These are phyloP conservation scores for Microcera coccophila DNA, from an alignment of 2,329 filamentous ascomycete genomes.

Conservation along the genomic window DNA sequence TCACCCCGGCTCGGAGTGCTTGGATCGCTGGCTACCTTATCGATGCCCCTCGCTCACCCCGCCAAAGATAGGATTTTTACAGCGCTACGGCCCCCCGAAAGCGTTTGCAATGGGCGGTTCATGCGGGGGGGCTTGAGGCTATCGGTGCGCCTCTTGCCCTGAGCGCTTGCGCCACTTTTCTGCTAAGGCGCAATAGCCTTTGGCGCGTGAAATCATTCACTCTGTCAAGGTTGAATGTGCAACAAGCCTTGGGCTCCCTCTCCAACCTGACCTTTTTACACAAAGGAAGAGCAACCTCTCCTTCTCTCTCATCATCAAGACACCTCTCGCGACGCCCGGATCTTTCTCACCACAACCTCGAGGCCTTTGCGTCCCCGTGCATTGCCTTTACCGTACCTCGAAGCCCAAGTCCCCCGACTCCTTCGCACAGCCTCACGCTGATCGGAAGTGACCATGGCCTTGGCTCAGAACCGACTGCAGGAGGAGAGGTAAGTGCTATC, in stretches of 20 bases:
- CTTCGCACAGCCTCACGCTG: too few relatives aligned
- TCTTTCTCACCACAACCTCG: too few relatives aligned
- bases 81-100: not conserved
- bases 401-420: too few relatives aligned
- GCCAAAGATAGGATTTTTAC: not conserved
- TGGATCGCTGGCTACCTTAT: not conserved
- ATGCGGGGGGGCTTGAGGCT: too few relatives aligned
- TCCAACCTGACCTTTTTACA: not conserved
- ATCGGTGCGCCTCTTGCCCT: not conserved
- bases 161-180: slow-evolving; percentile 15
- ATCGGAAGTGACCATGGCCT: slow-evolving; percentile 65
- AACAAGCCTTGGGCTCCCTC: slow-evolving; percentile 12
- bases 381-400: too few relatives aligned
- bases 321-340: too few relatives aligned
- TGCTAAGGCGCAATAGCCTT: slow-evolving; percentile 14
- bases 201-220: slow-evolving; percentile 25
- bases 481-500: slow-evolving; percentile 69
- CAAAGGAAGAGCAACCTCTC: too few relatives aligned
- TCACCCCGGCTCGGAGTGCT: not conserved
- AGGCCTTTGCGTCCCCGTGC: too few relatives aligned
- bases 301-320: too few relatives aligned
- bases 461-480: slow-evolving; percentile 82
- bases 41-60: not conserved
- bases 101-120: too few relatives aligned
- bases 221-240: slow-evolving; percentile 20